Evolutionary conservation across 2,329 filamentous ascomycete genomes (phyloP), one percentile per base, ranked within the genome.

Genomic region (Colletotrichum limetticola): DNA sequence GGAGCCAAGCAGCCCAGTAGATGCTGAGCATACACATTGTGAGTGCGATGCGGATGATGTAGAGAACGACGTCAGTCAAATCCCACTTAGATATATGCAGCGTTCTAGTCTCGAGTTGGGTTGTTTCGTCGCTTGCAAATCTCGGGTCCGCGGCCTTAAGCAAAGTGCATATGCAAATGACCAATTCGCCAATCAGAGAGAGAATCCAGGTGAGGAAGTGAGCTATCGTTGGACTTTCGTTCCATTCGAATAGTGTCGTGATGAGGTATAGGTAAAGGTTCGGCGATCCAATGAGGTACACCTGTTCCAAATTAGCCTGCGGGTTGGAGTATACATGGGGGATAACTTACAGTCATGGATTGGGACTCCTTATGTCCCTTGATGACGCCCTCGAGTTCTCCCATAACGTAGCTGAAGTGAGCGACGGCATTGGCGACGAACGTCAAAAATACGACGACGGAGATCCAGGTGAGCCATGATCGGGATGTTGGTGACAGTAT

Each of bases 261-360:
- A 97, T 88, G 76, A 98, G 89, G 76, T 98, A 92, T 62, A 94
- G 89, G 85, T 97, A 97, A 75, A 97, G 91, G 86, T 97, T 98
- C 76, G 95, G 93, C 57, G 94, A 93, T 67, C 93, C 94, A 69
- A 94, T 90, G 75, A 97, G 87, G 82, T 97, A 97, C 79, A 97
- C 92, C 95, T 98, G 78, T 69, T 74, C 55, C 19, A 26, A 58
- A 24, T 74, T 68, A 74, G 71, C 63, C 32, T 42, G 14, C 26
- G 59, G 8, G 28, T 68, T 60, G 49, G 76, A 74, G 68, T 37
- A 3, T 75, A 32, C 22, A 14, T 19, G 19, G 19, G 24, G 22
- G 19, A 19, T 58, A 24, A 32, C 71, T 9, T 74, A 72, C 71
- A 6, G 64, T 60, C 71, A 74, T 74, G 58, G 53, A 64, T 57